A percentile compares a stretch with the other conserved stretches of the same genome.
These are phyloP conservation scores for Hypoxylon sp. DNA, from an alignment of 2,329 filamentous ascomycete species.

Conservation along the genomic window DNA sequence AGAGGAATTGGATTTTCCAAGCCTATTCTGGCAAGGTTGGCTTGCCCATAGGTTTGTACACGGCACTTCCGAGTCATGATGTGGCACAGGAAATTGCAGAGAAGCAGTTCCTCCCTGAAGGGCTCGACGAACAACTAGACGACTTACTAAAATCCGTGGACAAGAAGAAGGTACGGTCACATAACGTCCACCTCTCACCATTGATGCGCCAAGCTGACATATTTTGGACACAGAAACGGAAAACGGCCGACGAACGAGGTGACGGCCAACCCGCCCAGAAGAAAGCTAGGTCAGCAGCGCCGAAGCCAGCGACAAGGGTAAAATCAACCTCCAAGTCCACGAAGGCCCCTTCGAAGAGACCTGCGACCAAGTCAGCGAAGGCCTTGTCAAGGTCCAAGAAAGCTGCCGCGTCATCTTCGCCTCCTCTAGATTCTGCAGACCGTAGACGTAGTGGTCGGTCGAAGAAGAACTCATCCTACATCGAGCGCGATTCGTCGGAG, in stretches of 20 bases:
- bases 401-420: slow-evolving; percentile 44
- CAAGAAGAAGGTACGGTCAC: slow-evolving; percentile 68
- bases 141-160: slow-evolving; percentile 70
- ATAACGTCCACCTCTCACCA: not conserved
- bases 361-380: slow-evolving; percentile 40
- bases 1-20: slow-evolving; percentile 85
- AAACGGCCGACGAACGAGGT: slow-evolving; percentile 58
- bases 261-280: slow-evolving; percentile 56
- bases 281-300: slow-evolving; percentile 47
- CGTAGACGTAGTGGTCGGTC: slow-evolving; percentile 65
- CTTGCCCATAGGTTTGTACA: slow-evolving; percentile 81
- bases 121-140: slow-evolving; percentile 78
- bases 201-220: slow-evolving; percentile 35
- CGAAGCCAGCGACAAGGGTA: slow-evolving; percentile 46
- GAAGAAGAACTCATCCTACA: slow-evolving; percentile 58
- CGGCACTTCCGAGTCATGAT: slow-evolving; percentile 75
- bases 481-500: slow-evolving; percentile 64
- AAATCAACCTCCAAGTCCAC: slow-evolving; percentile 46
- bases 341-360: slow-evolving; percentile 41
- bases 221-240: slow-evolving; percentile 60
- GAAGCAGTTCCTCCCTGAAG: slow-evolving; percentile 83
- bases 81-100: slow-evolving; percentile 85
- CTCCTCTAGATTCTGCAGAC: slow-evolving; percentile 50
- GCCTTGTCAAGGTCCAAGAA: slow-evolving; percentile 41
- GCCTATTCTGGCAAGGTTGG: slow-evolving; percentile 83